Base-by-base conservation (phyloP, 768 basidiomycete species). In the Tricholoma furcatifolium region DNA sequence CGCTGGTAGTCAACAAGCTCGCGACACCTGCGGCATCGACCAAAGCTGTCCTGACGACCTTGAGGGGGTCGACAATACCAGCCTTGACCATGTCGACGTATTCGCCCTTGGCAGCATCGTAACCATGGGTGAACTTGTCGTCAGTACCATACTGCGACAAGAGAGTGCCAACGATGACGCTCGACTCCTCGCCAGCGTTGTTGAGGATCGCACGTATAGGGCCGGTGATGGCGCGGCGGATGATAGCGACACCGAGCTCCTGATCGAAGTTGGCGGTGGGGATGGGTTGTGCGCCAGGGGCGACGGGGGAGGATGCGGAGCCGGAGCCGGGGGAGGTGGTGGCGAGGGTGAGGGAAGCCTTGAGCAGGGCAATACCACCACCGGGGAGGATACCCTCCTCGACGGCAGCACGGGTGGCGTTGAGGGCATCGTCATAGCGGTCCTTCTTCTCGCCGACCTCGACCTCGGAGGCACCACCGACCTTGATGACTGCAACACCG, bases 371-470 rank as follows among this genome's bases (percentile, higher is more conserved):
- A 30, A 92, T 86, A 69, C 95, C 95, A 65, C 96, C 96, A 40
- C 96, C 96, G 47, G 96, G 96, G 31, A 98, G 87, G 64, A 98
- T 97, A 66, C 96, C 96, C 71, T 99, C 95, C 74, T 98, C 96
- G 27, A 98, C 96, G 41, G 96, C 94, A 21, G 96, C 96, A 36
- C 96, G 88, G 4, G 96, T 98, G n/a, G 95, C 94, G 69, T 97
- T 97, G 43, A 98, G 80, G 1, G 95, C 95, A 66, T 96, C 93
- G 61, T 98, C 95, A 65, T 97, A 98, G 34, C 95, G 82, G 69
- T 98, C 96, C 84, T 98, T 97, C 91, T 98, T 98, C 82, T 98
- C 96, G 6, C 95, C 81, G 55, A 98, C 96, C 74, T 98, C 96
- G 47, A 98, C 96, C 71, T 98, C 96, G 47, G 81, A 84, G 20